These are phyloP conservation scores for Chaetomiaceae sp. DNA, from an alignment of 2,329 filamentous ascomycete genomes.

Conservation along the genomic window DNA sequence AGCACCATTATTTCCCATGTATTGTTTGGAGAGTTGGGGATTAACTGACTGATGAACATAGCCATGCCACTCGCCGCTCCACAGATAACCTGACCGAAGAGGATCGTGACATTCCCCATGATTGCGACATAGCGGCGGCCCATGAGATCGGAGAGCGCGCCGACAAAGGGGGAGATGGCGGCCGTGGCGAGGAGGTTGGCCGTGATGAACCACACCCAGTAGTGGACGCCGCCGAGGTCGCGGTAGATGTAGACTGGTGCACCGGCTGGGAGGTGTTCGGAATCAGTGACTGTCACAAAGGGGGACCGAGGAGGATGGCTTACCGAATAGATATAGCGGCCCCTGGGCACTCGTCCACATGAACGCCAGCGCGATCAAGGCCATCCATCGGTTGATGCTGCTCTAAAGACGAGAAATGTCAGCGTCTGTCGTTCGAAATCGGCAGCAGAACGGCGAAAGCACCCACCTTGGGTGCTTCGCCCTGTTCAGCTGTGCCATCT, in stretches of 20 bases:
- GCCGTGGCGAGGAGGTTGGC: slow-evolving; percentile 53
- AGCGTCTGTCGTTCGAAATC: not conserved
- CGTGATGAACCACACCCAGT: slow-evolving; percentile 58
- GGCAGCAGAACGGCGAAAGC: not conserved
- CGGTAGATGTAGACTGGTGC: slow-evolving; percentile 44
- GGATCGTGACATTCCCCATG: slow-evolving; percentile 48
- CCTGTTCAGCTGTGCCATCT: not conserved
- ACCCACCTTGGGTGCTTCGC: not conserved
- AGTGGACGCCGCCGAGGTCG: slow-evolving; percentile 55
- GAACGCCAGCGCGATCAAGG: slow-evolving; percentile 28
- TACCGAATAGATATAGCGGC: slow-evolving; percentile 30
- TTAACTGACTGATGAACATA: slow-evolving; percentile 50
- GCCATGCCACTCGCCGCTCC: slow-evolving; percentile 57
- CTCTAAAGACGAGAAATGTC: slow-evolving; percentile 5
- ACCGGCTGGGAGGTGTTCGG: slow-evolving; percentile 11
- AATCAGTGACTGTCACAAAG: not conserved
- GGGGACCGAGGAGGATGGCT: too few species aligned
- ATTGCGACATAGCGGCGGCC: slow-evolving; percentile 57
- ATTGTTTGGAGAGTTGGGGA: not conserved
- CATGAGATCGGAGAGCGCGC: slow-evolving; percentile 59
- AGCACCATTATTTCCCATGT: not conserved
- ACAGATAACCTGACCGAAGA: slow-evolving; percentile 56
- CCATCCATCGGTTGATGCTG: slow-evolving; percentile 21
- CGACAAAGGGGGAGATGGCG: slow-evolving; percentile 60
- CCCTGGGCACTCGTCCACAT: slow-evolving; percentile 31